Percentiles rank a stretch among this genome's conserved stretches.
Conservation (phyloP, 495 filamentous ascomycete species). For the Aspergillus cristatus region DNA sequence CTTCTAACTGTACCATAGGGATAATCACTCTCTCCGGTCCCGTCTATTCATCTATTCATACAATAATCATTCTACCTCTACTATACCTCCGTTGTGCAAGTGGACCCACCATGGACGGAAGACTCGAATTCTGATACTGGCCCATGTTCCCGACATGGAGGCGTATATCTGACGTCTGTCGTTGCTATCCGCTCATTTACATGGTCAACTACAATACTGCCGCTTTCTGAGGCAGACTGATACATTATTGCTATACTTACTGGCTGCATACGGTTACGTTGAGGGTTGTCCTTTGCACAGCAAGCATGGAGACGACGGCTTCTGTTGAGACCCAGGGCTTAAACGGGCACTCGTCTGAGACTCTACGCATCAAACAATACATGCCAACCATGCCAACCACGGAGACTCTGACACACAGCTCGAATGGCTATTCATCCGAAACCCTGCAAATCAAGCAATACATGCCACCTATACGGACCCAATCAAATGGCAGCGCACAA, state of each 20-base stretch:
- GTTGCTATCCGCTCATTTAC: too few species aligned
- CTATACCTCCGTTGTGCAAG: neutral
- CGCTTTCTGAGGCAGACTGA: too few species aligned
- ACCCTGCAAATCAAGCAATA: conserved; percentile 5
- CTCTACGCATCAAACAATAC: conserved; percentile 4
- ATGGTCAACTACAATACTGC: too few species aligned
- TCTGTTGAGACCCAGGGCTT: conserved; percentile 8
- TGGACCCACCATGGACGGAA: conserved; percentile 16
- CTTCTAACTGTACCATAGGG: too few species aligned
- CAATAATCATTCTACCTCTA: too few species aligned
- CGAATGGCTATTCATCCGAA: too few species aligned
- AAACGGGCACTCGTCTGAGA: conserved; percentile 7
- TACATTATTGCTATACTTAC: too few species aligned
- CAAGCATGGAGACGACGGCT: conserved; percentile 4
- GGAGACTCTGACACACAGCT: too few species aligned
- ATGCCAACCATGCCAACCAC: neutral
- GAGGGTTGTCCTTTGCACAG: neutral
- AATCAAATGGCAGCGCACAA: conserved; percentile 1
- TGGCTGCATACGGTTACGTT: too few species aligned
- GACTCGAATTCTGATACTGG: conserved; percentile 8
- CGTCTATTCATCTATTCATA: too few species aligned
- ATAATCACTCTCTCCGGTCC: too few species aligned
- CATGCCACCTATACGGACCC: conserved; percentile 1
- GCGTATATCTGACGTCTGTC: neutral
- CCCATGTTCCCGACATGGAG: conserved; percentile 7